phyloP scores from a whole-genome alignment of 2,329 filamentous ascomycete species.

The Colletotrichum endophyticum region DNA sequence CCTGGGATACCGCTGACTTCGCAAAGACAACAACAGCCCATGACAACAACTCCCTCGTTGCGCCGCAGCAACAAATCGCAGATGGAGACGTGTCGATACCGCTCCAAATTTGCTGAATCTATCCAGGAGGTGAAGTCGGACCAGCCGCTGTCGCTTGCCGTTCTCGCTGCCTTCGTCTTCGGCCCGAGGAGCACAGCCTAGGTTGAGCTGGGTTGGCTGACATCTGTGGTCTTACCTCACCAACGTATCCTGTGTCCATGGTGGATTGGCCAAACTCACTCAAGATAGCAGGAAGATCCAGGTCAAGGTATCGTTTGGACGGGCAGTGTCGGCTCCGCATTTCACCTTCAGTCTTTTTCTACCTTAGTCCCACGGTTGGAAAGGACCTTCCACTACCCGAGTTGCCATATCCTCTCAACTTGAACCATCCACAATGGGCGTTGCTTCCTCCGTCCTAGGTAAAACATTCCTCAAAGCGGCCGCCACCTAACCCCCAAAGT shows the following conservation, averaged over 20 bases:
- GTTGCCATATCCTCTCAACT: not conserved
- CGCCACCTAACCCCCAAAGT: not conserved
- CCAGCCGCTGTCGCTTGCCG: not conserved
- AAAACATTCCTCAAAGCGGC: not conserved
- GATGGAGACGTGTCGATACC: not conserved
- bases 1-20: slow-evolving; percentile 19
- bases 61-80: not conserved
- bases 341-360: not conserved
- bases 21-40: slow-evolving; percentile 2
- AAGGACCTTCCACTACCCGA: not conserved
- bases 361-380: not conserved
- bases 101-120: not conserved
- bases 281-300: not conserved
- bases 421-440: not conserved
- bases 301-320: not conserved
- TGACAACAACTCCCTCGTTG: not conserved
- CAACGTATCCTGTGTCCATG: not conserved
- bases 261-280: not conserved
- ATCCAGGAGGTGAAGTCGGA: not conserved
- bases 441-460: not conserved
- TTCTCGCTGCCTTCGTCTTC: not conserved
- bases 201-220: not conserved
- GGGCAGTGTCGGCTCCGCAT: not conserved
- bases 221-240: not conserved
- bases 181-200: not conserved